Evolutionary conservation across 371 early-diverging fungal species (phyloP).

Genomic region (Mortierella sp.): DNA sequence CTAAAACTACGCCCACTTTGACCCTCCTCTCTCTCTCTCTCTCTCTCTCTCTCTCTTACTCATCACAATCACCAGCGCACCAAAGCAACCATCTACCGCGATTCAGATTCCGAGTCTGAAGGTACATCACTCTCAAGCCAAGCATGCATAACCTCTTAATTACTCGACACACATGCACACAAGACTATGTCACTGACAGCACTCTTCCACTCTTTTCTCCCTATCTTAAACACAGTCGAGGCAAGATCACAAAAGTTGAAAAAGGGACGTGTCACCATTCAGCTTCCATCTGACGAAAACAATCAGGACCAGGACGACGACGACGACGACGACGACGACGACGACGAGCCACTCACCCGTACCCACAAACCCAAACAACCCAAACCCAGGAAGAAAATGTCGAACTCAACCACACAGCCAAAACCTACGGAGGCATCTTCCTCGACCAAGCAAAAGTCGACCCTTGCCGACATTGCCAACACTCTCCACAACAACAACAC

Average conservation of each 20-base stretch:
- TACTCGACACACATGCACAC: not conserved
- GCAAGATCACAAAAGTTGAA: not conserved
- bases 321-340: slow-evolving; percentile 8
- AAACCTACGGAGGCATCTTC: not conserved
- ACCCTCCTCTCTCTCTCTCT: not conserved
- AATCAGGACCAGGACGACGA: not conserved
- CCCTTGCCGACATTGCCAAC: not conserved
- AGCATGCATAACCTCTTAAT: not conserved
- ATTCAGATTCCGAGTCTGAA: slow-evolving; percentile 8
- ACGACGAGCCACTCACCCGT: slow-evolving; percentile 12
- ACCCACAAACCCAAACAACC: slow-evolving; percentile 15
- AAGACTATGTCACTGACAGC: not conserved
- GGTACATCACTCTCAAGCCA: not conserved
- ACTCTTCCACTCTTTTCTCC: not conserved
- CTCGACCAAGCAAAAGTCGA: not conserved
- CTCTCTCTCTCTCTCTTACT: not conserved
- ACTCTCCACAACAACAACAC: not conserved
- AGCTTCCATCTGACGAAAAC: no score
- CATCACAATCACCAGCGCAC: not conserved
- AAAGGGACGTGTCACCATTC: not conserved
- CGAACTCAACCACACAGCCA: not conserved
- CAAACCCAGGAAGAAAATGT: slow-evolving; percentile 21
- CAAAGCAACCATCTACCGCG: not conserved
- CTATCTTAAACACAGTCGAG: not conserved
- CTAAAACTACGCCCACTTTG: not conserved